A percentile compares a stretch with the other conserved stretches of the same genome.
Conservation (phyloP, 768 basidiomycete species). For the Sistotremastrum niveocremeum region DNA sequence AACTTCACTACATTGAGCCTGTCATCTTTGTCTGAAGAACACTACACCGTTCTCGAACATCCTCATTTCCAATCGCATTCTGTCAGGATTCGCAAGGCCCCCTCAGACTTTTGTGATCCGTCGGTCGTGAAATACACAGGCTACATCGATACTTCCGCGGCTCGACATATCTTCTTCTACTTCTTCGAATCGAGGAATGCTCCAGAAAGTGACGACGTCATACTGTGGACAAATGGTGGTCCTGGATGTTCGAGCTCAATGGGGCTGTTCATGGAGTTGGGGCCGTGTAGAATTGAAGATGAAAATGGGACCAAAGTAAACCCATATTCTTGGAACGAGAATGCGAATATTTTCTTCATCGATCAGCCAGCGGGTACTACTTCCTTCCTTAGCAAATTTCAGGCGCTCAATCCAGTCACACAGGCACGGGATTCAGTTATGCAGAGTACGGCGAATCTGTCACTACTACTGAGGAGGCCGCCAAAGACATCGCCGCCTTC, state of each 20-base stretch:
- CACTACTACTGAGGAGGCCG: constrained; percentile 51
- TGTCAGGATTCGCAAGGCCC: constrained; percentile 17
- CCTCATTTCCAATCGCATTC: constrained; percentile 14
- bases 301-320: constrained; percentile 38
- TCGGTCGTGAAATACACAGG: constrained; percentile 13
- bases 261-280: constrained; percentile 34
- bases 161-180: constrained; percentile 18
- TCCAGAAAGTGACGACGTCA: constrained; percentile 9
- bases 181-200: constrained; percentile 25
- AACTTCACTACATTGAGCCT: background rate
- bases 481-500: constrained; percentile 58
- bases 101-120: constrained; percentile 22
- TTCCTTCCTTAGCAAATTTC: constrained; percentile 5
- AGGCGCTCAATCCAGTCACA: background rate
- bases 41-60: constrained; percentile 7
- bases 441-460: constrained; percentile 48
- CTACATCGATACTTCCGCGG: constrained; percentile 7
- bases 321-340: constrained; percentile 52
- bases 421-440: constrained; percentile 23
- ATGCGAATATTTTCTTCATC: constrained; percentile 44
- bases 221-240: constrained; percentile 18
- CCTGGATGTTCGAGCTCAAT: constrained; percentile 24
- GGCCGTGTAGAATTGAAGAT: constrained; percentile 53
- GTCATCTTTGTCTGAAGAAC: constrained; percentile 3
- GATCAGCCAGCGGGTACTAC: constrained; percentile 27